These are phyloP conservation scores for Begonia masoniana DNA, from an alignment of 306 rosid species.

Conservation along the genomic window DNA sequence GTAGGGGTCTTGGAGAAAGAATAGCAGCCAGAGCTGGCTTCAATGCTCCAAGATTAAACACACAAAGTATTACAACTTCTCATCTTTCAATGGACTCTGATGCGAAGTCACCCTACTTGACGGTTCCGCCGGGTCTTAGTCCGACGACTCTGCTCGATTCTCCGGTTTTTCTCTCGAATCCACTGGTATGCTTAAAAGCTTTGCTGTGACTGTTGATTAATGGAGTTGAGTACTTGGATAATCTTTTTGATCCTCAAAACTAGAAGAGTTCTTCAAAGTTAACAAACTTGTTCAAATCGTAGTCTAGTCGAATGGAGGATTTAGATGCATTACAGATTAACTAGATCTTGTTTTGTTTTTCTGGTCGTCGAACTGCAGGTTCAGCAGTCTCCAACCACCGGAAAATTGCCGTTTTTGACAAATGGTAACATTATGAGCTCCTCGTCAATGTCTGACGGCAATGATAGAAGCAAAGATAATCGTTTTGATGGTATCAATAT, in stretches of 20 bases:
- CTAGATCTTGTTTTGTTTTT: no score
- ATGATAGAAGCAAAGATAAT: constrained; percentile 27
- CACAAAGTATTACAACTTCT: constrained; percentile 68
- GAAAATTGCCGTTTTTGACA: constrained; percentile 51
- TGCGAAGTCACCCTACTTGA: constrained; percentile 56
- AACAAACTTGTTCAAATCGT: no score
- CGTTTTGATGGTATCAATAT: constrained; percentile 29
- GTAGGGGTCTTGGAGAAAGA: constrained; percentile 71
- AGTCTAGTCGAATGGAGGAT: no score
- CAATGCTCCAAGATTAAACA: constrained; percentile 89
- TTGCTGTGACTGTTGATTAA: no score
- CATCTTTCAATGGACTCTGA: constrained; percentile 50
- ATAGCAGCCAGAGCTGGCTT: constrained; percentile 92
- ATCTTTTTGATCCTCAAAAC: no score
- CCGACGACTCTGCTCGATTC: constrained; percentile 90
- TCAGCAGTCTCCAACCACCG: constrained; percentile 95
- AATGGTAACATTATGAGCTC: constrained; percentile 24
- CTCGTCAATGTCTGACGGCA: constrained; percentile 26
- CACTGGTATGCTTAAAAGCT: constrained; percentile 41
- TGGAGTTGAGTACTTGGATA: no score
- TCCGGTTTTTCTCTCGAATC: constrained; percentile 83
- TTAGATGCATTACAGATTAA: no score
- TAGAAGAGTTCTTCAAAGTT: no score
- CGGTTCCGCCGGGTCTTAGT: constrained; percentile 92
- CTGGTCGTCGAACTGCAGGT: constrained; percentile 10